Percentiles rank a stretch among this genome's conserved stretches.
Evolutionary conservation across 1,284 basidiomycete species (phyloP).

Genomic region (Microbotryomycetes sp.): DNA sequence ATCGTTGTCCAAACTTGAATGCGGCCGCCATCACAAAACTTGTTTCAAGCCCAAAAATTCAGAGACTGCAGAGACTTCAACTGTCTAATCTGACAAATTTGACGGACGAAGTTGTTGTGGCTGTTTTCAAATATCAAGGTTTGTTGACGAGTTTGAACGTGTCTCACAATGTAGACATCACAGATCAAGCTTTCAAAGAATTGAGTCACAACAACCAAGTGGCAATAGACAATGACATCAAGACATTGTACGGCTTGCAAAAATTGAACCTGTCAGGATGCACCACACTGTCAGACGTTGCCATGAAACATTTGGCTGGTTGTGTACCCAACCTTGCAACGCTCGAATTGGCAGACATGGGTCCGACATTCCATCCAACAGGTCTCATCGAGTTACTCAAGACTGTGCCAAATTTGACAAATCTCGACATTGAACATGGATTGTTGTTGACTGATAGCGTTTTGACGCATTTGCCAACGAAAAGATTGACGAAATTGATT

Average conservation of each 20-base stretch:
- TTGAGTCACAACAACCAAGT: background rate
- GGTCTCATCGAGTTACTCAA: slow-evolving; percentile 65
- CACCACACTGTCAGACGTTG: slow-evolving; percentile 61
- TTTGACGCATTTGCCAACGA: slow-evolving; percentile 60
- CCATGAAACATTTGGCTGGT: slow-evolving; percentile 63
- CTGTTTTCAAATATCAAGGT: slow-evolving; percentile 49
- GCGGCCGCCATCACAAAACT: slow-evolving; percentile 53
- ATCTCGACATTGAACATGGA: slow-evolving; percentile 79
- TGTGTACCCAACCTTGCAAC: slow-evolving; percentile 68
- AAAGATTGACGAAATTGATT: slow-evolving; percentile 60
- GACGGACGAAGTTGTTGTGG: slow-evolving; percentile 65
- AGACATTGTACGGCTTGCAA: slow-evolving; percentile 48
- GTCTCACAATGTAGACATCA: slow-evolving; percentile 4
- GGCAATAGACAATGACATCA: background rate
- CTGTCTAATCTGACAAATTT: slow-evolving; percentile 62
- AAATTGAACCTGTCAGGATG: slow-evolving; percentile 75
- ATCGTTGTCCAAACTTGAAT: slow-evolving; percentile 63
- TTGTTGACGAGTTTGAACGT: slow-evolving; percentile 23
- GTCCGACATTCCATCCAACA: slow-evolving; percentile 58
- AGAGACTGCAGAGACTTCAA: slow-evolving; percentile 55
- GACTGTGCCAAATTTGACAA: slow-evolving; percentile 63
- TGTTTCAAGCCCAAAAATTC: slow-evolving; percentile 45
- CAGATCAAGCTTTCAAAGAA: slow-evolving; percentile 7
- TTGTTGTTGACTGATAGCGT: slow-evolving; percentile 65
- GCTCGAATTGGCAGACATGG: slow-evolving; percentile 73